Base-by-base conservation (phyloP, 1,284 basidiomycete species). In the Ustilago crameri region DNA sequence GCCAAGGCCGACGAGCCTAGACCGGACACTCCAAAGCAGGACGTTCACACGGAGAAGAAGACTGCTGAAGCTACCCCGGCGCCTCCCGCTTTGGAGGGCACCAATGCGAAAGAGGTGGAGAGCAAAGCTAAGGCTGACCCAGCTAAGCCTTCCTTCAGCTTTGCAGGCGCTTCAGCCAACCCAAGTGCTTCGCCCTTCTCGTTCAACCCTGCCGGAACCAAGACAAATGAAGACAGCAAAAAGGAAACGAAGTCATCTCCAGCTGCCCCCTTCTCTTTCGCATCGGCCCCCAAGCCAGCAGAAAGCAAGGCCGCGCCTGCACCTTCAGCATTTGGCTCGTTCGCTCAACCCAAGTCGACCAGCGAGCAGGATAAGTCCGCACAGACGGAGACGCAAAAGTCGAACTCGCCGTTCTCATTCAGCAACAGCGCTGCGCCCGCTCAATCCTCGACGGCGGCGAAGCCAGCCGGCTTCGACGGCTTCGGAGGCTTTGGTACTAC, bases 81-180 rank as follows among this genome's bases (percentile, higher is more conserved):
- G 2, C 15, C 9, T 8, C 17, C 26, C 12, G 22, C 18, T 7
- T 17, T 27, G 27, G 34, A 12, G 22, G 34, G 5, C 2, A n/a
- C 10, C 15, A 42, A 35, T 20, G 20, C 23, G 15, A 50, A 62
- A 42, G 32, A 5, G 4, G 12, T 18, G 5, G 48, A 18, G 9
- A 41, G 14, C 23, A 41, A 50, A 20, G 15, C 30, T n/a, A 26
- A 30, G 7, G 38, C 35, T 32, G 46, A 45, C 5, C 24, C 18
- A 7, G 44, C 45, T 15, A 61, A 61, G 51, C 38, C 64, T 1
- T 18, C 54, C 2, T 67, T 57, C 58, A 61, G 54, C 53, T 67
- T 67, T 43, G 46, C 59, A 4, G 51, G 50, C 22, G 56, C 55
- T 49, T 15, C 51, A 10, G 24, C 53, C 3, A 57, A 49, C 18